Evolutionary conservation across 2,329 filamentous ascomycete species (phyloP).

Genomic region (Fonsecaea pugnacius): DNA sequence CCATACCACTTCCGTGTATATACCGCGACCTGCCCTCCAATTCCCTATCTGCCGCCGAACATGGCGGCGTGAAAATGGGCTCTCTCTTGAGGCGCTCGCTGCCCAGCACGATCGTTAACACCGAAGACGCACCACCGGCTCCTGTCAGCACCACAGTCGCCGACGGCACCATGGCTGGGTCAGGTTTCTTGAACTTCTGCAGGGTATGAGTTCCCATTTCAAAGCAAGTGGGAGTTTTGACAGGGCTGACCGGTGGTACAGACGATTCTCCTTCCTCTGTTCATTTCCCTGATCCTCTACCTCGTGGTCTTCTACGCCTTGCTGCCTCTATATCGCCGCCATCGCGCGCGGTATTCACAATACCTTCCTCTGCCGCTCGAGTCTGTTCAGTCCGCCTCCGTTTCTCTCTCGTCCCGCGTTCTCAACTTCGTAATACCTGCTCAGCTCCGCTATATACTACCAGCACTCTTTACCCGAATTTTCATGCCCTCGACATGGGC

Average conservation of each 20-base stretch:
- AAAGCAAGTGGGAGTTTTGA: not conserved
- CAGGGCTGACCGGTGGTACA: constrained; percentile 43
- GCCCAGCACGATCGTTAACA: constrained; percentile 18
- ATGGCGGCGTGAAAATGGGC: constrained; percentile 30
- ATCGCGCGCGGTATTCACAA: constrained; percentile 72
- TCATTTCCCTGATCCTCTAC: constrained; percentile 72
- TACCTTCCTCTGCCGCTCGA: constrained; percentile 59
- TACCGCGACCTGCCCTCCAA: constrained; percentile 12
- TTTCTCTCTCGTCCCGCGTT: constrained; percentile 53
- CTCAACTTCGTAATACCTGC: constrained; percentile 31
- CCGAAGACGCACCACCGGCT: constrained; percentile 19
- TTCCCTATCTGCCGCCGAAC: constrained; percentile 17
- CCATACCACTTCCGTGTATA: constrained; percentile 8
- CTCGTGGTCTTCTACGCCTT: constrained; percentile 67
- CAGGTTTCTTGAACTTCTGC: constrained; percentile 26
- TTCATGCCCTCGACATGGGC: constrained; percentile 52
- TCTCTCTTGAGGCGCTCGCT: constrained; percentile 21
- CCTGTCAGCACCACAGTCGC: constrained; percentile 14
- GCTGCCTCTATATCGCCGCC: constrained; percentile 70
- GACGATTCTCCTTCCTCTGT: constrained; percentile 72
- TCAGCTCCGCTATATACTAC: constrained; percentile 48
- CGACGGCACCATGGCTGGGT: constrained; percentile 25
- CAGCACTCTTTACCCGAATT: constrained; percentile 49
- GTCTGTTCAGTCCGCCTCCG: constrained; percentile 56
- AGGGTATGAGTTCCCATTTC: constrained; percentile 18